phyloP scores from a whole-genome alignment of 2,329 filamentous ascomycete genomes.

The Apiospora rasikravindrae region DNA sequence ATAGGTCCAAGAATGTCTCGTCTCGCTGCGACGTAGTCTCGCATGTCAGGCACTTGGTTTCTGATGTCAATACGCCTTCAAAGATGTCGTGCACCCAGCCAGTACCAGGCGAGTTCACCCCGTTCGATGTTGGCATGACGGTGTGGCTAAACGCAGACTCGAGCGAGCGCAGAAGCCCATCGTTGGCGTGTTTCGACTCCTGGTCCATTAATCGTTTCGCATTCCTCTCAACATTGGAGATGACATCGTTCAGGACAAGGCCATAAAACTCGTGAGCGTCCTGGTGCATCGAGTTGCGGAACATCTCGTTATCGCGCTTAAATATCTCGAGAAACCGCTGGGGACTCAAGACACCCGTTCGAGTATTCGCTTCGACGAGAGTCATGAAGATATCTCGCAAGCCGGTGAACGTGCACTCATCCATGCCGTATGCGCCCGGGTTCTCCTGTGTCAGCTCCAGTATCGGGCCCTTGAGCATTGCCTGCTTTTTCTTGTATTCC shows the following conservation, averaged over 20 bases:
- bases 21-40: slow-evolving; percentile 95
- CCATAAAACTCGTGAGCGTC: slow-evolving; percentile 98
- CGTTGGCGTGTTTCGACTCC: slow-evolving; percentile 45
- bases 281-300: slow-evolving; percentile 95
- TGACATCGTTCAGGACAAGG: slow-evolving; percentile 92
- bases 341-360: slow-evolving; percentile 89
- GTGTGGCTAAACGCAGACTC: slow-evolving; percentile 49
- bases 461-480: slow-evolving; percentile 85
- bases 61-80: slow-evolving; percentile 90
- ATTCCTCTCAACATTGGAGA: slow-evolving; percentile 90
- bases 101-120: slow-evolving; percentile 65
- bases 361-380: slow-evolving; percentile 78
- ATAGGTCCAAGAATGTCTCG: slow-evolving; percentile 93
- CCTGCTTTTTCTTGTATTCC: slow-evolving; percentile 98
- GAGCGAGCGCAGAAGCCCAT: slow-evolving; percentile 57
- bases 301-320: slow-evolving; percentile 95
- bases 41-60: slow-evolving; percentile 95
- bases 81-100: slow-evolving; percentile 98
- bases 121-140: slow-evolving; percentile 35
- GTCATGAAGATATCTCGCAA: slow-evolving; percentile 96
- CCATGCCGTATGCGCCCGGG: slow-evolving; percentile 82
- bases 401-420: slow-evolving; percentile 91
- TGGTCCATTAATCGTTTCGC: slow-evolving; percentile 67
- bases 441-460: slow-evolving; percentile 85
- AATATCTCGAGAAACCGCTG: slow-evolving; percentile 93